Evolutionary conservation across 257 asterid species (phyloP).

Genomic region (Solanum paucissectum): DNA sequence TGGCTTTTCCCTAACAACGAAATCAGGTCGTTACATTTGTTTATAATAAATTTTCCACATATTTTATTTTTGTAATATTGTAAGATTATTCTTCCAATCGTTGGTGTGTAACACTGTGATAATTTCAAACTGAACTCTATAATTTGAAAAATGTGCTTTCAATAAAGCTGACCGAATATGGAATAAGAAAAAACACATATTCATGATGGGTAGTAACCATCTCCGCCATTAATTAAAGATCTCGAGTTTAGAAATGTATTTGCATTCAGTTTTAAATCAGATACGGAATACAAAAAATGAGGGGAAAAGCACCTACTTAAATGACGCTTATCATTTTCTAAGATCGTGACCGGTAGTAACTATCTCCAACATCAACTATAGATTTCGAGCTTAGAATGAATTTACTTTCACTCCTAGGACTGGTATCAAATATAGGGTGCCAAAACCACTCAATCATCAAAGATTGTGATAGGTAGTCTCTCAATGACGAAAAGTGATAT

Average conservation of each 20-base stretch:
- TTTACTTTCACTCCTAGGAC: neutral
- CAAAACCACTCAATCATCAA: neutral
- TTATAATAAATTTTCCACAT: no score
- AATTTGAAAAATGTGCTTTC: neutral
- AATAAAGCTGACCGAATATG: neutral
- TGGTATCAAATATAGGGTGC: neutral
- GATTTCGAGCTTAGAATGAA: neutral
- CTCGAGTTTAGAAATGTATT: neutral
- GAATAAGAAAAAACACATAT: neutral
- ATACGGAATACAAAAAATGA: neutral
- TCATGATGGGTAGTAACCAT: neutral
- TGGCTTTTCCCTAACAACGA: no score
- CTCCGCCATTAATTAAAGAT: neutral
- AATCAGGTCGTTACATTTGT: no score
- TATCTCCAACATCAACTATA: neutral
- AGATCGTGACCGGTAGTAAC: neutral
- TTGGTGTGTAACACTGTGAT: neutral
- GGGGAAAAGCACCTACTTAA: neutral
- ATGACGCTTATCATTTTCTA: no score
- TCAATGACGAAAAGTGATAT: no score
- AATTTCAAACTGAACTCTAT: neutral
- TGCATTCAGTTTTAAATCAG: neutral
- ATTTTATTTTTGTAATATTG: no score
- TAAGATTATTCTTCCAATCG: no score
- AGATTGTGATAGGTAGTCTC: neutral